Percentiles rank a stretch among this genome's conserved stretches.
Conservation (phyloP, 768 basidiomycete species). For the Clathrus columnatus region DNA sequence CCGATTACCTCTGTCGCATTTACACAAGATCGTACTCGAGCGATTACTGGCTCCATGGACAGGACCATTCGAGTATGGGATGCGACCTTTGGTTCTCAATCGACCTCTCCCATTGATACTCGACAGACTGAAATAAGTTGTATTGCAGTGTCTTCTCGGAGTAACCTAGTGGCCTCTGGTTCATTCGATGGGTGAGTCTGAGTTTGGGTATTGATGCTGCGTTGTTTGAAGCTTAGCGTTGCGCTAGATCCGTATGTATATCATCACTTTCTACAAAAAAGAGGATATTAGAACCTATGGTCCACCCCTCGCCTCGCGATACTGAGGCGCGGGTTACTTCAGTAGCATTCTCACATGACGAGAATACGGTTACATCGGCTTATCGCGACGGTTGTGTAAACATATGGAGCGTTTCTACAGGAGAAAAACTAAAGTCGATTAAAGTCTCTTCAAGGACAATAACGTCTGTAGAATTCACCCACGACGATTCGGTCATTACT, state of each 20-base stretch:
- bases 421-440: neutral
- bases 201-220: neutral
- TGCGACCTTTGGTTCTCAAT: neutral
- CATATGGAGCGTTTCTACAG: neutral
- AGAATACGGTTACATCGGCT: neutral
- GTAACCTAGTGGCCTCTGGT: neutral
- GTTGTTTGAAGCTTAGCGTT: neutral
- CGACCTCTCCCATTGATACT: neutral
- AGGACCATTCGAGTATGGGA: neutral
- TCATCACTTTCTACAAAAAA: neutral
- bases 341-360: neutral
- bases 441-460: neutral
- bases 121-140: neutral
- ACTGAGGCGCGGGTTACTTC: neutral
- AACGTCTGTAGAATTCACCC: neutral
- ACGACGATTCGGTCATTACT: neutral
- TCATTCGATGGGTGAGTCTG: neutral
- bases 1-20: neutral
- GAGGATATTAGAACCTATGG: neutral
- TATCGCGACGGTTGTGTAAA: neutral
- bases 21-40: neutral
- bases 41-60: neutral
- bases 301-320: neutral
- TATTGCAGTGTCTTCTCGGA: neutral
- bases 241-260: neutral